Conservation (phyloP, 768 basidiomycete genomes). For the Hygrocybe punicea region DNA sequence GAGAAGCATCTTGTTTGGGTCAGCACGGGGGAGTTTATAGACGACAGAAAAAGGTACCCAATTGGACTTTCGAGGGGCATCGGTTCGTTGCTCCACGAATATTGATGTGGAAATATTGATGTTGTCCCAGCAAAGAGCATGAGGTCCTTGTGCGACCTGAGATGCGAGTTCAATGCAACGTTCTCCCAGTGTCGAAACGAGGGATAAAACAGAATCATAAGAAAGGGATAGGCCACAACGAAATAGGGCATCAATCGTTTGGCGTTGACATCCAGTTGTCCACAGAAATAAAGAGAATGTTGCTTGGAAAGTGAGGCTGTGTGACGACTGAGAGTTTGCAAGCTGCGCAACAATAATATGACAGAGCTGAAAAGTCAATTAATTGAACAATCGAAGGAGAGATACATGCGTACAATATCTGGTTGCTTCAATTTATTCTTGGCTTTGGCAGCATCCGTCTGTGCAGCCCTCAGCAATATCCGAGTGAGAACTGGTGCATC, state of each 20-base stretch:
- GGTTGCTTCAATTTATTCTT: slow-evolving; percentile 3
- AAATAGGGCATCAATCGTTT: slow-evolving; percentile 14
- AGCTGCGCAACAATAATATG: slow-evolving; percentile 11
- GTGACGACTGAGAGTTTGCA: slow-evolving; percentile 6
- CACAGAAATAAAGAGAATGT: slow-evolving; percentile 12
- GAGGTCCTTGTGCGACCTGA: not conserved
- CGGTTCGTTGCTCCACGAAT: slow-evolving; percentile 27
- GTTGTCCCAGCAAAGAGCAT: slow-evolving; percentile 19
- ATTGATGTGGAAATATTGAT: slow-evolving; percentile 31
- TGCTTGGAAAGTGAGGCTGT: slow-evolving; percentile 12
- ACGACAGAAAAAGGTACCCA: slow-evolving; percentile 33
- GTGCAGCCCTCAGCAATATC: not conserved
- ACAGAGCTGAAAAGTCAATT: slow-evolving; percentile 6
- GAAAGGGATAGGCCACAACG: slow-evolving; percentile 10
- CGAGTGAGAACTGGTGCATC: not conserved
- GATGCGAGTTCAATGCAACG: slow-evolving; percentile 1
- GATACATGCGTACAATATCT: not conserved
- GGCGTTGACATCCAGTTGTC: slow-evolving; percentile 7
- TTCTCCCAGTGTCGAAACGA: not conserved
- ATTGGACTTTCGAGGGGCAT: slow-evolving; percentile 34
- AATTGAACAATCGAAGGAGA: not conserved
- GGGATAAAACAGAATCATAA: slow-evolving; percentile 13
- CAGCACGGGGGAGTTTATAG: slow-evolving; percentile 24
- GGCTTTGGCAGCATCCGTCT: not conserved
- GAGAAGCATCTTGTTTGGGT: slow-evolving; percentile 15